A percentile compares a stretch with the other conserved stretches of the same genome.
Conservation (phyloP, 441 rosid species). For the California macrophylla region DNA sequence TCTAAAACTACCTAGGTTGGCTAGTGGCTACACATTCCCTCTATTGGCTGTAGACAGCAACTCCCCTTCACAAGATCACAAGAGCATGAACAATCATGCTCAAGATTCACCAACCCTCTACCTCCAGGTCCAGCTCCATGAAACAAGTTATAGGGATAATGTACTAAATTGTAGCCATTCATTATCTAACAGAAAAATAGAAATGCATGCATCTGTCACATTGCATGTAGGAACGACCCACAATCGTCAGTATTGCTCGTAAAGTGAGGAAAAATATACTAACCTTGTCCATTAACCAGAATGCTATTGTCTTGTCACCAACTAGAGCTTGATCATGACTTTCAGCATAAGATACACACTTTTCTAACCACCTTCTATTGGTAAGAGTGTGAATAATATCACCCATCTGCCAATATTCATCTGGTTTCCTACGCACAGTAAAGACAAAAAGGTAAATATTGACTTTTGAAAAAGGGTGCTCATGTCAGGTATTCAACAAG, state of each 20-base stretch:
- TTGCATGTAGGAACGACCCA: neutral
- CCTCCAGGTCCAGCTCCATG: neutral
- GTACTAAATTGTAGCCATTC: neutral
- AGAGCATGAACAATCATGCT: neutral
- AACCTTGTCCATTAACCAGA: slow-evolving; percentile 99
- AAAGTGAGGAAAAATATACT: neutral
- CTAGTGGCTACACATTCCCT: neutral
- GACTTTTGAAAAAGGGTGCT: neutral
- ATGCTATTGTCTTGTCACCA: slow-evolving; percentile 92
- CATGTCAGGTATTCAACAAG: slow-evolving; percentile 7
- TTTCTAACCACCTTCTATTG: slow-evolving; percentile 90
- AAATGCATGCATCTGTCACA: neutral
- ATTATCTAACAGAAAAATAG: neutral
- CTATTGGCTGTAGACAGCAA: neutral
- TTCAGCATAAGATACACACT: slow-evolving; percentile 83
- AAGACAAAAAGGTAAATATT: slow-evolving; percentile 8
- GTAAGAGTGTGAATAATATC: slow-evolving; percentile 63
- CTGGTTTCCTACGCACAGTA: slow-evolving; percentile 49
- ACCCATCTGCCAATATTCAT: slow-evolving; percentile 84
- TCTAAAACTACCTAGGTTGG: neutral
- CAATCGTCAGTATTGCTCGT: neutral
- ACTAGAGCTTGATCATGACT: slow-evolving; percentile 99
- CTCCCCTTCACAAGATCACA: neutral
- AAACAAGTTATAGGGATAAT: neutral
- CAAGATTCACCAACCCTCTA: neutral